These are phyloP conservation scores for Yamadazyma taylorii DNA, from an alignment of 1,139 yeast genomes.

Conservation along the genomic window DNA sequence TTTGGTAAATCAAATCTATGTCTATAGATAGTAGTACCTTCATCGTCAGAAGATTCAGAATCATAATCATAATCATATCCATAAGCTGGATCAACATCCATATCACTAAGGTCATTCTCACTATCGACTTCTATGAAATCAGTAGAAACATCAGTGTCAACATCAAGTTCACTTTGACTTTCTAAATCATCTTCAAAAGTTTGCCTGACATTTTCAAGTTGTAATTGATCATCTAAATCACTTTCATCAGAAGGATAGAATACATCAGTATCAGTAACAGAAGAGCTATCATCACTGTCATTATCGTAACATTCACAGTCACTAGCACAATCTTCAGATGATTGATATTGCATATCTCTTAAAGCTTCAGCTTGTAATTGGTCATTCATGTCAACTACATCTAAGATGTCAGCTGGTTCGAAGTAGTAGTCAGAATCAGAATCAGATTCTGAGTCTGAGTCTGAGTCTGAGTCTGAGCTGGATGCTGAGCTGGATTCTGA, in stretches of 20 bases:
- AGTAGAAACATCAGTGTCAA: constrained; percentile 24
- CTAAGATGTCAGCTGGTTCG: constrained; percentile 35
- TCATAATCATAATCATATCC: constrained; percentile 17
- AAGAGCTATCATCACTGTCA: constrained; percentile 15
- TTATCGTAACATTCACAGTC: constrained; percentile 18
- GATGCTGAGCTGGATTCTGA: neutral
- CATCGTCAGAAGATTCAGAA: constrained; percentile 29
- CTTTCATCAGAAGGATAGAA: constrained; percentile 35
- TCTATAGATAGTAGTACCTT: constrained; percentile 46
- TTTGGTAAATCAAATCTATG: constrained; percentile 44
- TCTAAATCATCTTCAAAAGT: constrained; percentile 37
- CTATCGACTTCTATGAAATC: constrained; percentile 36
- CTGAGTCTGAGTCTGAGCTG: constrained; percentile 4
- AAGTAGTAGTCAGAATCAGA: constrained; percentile 17
- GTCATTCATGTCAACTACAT: constrained; percentile 36
- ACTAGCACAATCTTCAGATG: constrained; percentile 9
- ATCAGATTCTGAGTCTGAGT: constrained; percentile 8
- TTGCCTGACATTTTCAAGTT: constrained; percentile 42
- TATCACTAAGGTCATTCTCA: constrained; percentile 22
- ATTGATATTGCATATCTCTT: constrained; percentile 6
- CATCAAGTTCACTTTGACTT: constrained; percentile 30
- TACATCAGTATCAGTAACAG: constrained; percentile 28
- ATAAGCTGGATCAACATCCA: constrained; percentile 23
- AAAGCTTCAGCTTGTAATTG: constrained; percentile 37
- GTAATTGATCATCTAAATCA: constrained; percentile 34